Evolutionary conservation across 1,284 basidiomycete genomes (phyloP).

Genomic region (Apiotrichum siamense): DNA sequence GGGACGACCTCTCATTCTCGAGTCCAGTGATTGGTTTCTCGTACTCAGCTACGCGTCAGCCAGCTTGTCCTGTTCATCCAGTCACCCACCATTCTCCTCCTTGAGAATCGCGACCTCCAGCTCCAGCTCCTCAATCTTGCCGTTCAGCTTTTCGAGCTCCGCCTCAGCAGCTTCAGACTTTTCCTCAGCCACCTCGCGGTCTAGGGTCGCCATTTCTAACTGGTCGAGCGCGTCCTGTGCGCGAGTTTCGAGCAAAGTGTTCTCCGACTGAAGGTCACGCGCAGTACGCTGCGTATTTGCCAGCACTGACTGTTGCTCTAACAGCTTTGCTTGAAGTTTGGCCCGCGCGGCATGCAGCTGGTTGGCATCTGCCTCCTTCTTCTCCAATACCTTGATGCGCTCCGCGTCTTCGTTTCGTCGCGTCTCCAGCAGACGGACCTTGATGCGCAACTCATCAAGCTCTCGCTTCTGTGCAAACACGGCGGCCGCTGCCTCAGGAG

Average conservation of each 20-base stretch:
- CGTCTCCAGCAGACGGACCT: conserved; percentile 75
- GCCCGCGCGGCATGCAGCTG: conserved; percentile 76
- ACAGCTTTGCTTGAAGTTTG: conserved; percentile 82
- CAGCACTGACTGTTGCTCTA: conserved; percentile 69
- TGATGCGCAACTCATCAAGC: conserved; percentile 73
- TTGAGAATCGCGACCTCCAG: conserved; percentile 76
- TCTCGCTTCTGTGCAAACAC: conserved; percentile 39
- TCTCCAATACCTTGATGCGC: conserved; percentile 76
- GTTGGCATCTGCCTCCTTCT: conserved; percentile 72
- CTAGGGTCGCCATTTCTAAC: conserved; percentile 88
- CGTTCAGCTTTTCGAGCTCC: conserved; percentile 70
- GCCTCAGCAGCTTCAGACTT: conserved; percentile 71
- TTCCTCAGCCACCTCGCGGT: conserved; percentile 97
- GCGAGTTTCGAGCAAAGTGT: conserved; percentile 59
- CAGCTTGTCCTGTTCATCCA: too few relatives aligned
- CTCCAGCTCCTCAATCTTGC: conserved; percentile 71
- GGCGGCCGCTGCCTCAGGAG: conserved; percentile 12
- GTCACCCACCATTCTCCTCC: conserved; percentile 50
- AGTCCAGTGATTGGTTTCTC: conserved; percentile 49
- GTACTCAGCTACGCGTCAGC: conserved; percentile 35
- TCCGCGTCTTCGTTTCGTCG: conserved; percentile 80
- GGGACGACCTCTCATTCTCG: conserved; percentile 55
- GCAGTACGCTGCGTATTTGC: conserved; percentile 61
- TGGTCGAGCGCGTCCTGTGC: conserved; percentile 74
- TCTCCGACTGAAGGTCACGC: conserved; percentile 59